Evolutionary conservation across 805 yeast genomes (phyloP).

Genomic region (Yamadazyma philogaea): DNA sequence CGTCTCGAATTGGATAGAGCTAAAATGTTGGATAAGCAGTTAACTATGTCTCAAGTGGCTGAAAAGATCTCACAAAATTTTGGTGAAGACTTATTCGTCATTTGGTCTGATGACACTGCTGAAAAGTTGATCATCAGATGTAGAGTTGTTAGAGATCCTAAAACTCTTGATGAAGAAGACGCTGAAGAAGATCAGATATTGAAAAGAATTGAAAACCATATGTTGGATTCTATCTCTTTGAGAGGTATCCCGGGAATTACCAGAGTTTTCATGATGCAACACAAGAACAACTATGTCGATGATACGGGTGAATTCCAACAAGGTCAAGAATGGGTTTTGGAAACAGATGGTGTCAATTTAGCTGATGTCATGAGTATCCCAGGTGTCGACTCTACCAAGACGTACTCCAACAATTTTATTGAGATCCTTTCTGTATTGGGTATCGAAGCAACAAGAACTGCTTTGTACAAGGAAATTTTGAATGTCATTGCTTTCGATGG

Average conservation of each 20-base stretch:
- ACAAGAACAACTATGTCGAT: slow-evolving; percentile 68
- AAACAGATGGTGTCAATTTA: slow-evolving; percentile 96
- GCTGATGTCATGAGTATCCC: slow-evolving; percentile 93
- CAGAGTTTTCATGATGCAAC: slow-evolving; percentile 88
- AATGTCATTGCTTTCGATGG: slow-evolving; percentile 99
- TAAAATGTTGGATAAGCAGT: slow-evolving; percentile 95
- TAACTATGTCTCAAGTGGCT: slow-evolving; percentile 97
- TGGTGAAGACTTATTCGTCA: slow-evolving; percentile 92
- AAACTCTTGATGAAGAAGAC: slow-evolving; percentile 88
- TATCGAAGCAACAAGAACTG: slow-evolving; percentile 96
- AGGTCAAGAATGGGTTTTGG: slow-evolving; percentile 96
- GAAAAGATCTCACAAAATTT: slow-evolving; percentile 89
- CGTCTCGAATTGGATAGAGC: slow-evolving; percentile 98
- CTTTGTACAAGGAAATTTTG: slow-evolving; percentile 88
- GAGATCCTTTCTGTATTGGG: slow-evolving; percentile 94
- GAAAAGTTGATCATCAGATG: slow-evolving; percentile 96
- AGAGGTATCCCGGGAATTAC: slow-evolving; percentile 95
- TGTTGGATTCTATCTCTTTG: slow-evolving; percentile 90
- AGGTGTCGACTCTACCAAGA: slow-evolving; percentile 88
- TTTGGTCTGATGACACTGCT: slow-evolving; percentile 99
- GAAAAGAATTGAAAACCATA: slow-evolving; percentile 91
- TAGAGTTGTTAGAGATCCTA: slow-evolving; percentile 96
- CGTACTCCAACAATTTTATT: slow-evolving; percentile 94
- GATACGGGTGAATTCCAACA: slow-evolving; percentile 83
- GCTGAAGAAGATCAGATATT: slow-evolving; percentile 96